These are phyloP conservation scores for Takashimella tepidaria DNA, from an alignment of 1,284 basidiomycete species.

Conservation along the genomic window DNA sequence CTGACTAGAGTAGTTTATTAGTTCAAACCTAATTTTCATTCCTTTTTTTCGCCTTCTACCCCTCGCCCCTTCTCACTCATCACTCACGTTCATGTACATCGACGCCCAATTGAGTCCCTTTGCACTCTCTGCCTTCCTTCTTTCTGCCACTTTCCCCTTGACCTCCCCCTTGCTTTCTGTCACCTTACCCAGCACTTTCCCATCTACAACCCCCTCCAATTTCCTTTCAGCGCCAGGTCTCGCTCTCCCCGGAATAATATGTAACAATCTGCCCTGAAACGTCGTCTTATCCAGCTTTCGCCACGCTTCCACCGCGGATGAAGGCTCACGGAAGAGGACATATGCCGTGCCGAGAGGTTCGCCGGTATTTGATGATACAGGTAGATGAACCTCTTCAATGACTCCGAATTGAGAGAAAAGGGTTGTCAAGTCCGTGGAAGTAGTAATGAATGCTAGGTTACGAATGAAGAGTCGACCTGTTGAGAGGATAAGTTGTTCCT, in stretches of 20 bases:
- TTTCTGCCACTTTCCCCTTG: constrained; percentile 58
- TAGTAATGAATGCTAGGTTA: constrained; percentile 81
- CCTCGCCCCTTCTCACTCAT: neutral
- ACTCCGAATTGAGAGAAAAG: constrained; percentile 68
- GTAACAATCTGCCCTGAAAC: constrained; percentile 87
- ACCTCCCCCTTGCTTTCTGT: constrained; percentile 60
- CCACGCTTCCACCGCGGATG: constrained; percentile 70
- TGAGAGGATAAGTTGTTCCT: constrained; percentile 61
- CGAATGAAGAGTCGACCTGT: constrained; percentile 84
- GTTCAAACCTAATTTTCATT: neutral
- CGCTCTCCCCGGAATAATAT: constrained; percentile 67
- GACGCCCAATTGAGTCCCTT: constrained; percentile 94
- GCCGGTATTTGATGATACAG: constrained; percentile 65
- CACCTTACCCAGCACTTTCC: constrained; percentile 45
- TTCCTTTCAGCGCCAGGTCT: constrained; percentile 56
- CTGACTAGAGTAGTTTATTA: constrained; percentile 56
- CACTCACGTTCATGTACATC: constrained; percentile 93
- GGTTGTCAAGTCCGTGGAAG: constrained; percentile 64
- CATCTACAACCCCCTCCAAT: constrained; percentile 19
- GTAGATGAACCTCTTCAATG: constrained; percentile 77
- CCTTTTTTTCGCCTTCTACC: neutral
- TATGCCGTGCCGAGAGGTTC: constrained; percentile 69
- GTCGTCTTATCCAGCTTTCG: constrained; percentile 74
- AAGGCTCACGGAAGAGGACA: constrained; percentile 64
- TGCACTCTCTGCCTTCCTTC: constrained; percentile 66